Percentiles rank a stretch among this genome's conserved stretches.
phyloP scores from a whole-genome alignment of 352 stramenopile species.

The Aphanomyces invadans region DNA sequence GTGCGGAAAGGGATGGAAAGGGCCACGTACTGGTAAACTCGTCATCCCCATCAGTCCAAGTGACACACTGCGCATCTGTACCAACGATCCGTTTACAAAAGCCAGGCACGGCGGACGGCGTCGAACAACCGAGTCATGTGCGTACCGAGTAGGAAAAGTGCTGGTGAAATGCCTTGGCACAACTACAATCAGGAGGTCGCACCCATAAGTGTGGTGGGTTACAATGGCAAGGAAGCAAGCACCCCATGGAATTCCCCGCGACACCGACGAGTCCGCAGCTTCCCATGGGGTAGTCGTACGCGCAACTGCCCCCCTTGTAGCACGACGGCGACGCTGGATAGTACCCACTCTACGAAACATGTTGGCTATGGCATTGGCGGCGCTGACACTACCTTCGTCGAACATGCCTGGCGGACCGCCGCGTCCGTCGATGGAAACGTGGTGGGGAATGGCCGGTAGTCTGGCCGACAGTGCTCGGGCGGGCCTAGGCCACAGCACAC shows the following conservation, averaged over 20 bases:
- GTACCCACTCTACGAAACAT: slow-evolving; percentile 26
- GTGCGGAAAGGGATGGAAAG: not conserved
- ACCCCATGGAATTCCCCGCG: slow-evolving; percentile 10
- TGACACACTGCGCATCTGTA: not conserved
- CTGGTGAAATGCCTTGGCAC: slow-evolving; percentile 8
- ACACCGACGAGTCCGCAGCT: slow-evolving; percentile 34
- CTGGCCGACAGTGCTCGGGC: slow-evolving; percentile 40
- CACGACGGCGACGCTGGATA: slow-evolving; percentile 54
- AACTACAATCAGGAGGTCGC: no score
- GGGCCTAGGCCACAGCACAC: slow-evolving; percentile 66
- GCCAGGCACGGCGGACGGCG: not conserved
- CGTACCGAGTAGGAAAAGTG: slow-evolving; percentile 2
- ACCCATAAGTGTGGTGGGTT: no score
- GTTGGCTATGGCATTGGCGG: no score
- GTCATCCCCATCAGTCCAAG: not conserved
- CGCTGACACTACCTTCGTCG: slow-evolving; percentile 15
- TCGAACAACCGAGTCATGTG: not conserved
- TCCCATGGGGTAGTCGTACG: slow-evolving; percentile 58
- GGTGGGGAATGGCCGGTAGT: slow-evolving; percentile 41
- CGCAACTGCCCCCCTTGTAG: slow-evolving; percentile 32
- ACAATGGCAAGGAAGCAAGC: no score
- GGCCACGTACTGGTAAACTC: not conserved
- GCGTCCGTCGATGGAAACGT: slow-evolving; percentile 34
- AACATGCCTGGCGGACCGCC: slow-evolving; percentile 26
- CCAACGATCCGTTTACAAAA: no score